Evolutionary conservation across 108 stramenopile species (phyloP), one percentile per base, ranked within the genome.

Genomic region (Conticribra guillardii): DNA sequence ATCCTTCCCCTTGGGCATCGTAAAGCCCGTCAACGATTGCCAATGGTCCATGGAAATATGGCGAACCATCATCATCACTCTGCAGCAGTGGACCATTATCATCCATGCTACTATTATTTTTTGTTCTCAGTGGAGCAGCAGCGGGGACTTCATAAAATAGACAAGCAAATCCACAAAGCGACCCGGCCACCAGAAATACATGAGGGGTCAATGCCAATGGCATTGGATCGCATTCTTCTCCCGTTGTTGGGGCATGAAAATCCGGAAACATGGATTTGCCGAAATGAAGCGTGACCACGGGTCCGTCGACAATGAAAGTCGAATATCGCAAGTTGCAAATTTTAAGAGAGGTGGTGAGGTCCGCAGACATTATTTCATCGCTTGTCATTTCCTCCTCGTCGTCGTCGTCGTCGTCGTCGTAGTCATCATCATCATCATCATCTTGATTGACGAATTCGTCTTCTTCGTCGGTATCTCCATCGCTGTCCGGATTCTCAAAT

Each of bases 141-240:
- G 31, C 15, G 32, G 46, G 49, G 15, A 65, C 49, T 50, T 80
- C 79, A 44, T 80, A 80, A 58, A 80, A 80, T 29, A 80, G 26
- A 59, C 71, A 80, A 23, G 79, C 79, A 28, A 80, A 80, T 51
- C 79, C 79, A 58, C 79, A 80, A 23, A 80, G 62, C 0, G 79
- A 80, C 11, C 79, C 79, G 0, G 61, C 79, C n/a, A 80, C 66
- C 0, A 80, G 67, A 47, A 80, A 73, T 49, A 59, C n/a, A 16
- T 37, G 32, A 21, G 45, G 37, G 14, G 7, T 51, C 19, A 41
- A 5, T n/a, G n/a, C n/a, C n/a, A n/a, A n/a, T n/a, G n/a, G n/a
- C n/a, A n/a, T n/a, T n/a, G n/a, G n/a, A n/a, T n/a, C n/a, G n/a
- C n/a, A n/a, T n/a, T n/a, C n/a, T 0, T 8, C 16, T 21, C 16